Base-by-base conservation (phyloP, 1,284 basidiomycete genomes). In the Cutaneotrichosporon cyanovorans region DNA sequence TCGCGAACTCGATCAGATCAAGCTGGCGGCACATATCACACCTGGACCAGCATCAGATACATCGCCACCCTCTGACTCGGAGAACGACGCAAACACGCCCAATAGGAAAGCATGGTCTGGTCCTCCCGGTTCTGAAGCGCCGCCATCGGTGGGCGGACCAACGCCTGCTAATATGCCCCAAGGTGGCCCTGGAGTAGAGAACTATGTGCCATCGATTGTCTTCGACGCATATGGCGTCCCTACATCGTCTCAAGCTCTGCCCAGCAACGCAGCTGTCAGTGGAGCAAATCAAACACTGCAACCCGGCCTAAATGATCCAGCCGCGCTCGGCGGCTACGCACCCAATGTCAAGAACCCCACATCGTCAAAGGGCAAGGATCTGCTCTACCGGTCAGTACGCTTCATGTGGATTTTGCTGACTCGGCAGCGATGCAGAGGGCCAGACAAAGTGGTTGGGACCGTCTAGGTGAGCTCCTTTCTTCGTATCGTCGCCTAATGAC, bases 391-490 rank as follows among this genome's bases (percentile, higher is more conserved):
- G 25, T 28, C 8, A 7, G 25, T 28, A 28, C 7, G 8, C 12
- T 12, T 28, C 8, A 7, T 12, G 25, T 28, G 12, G 25, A 7
- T 25, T 18, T 16, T 11, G 28, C 35, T 28, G 25, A 57, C 25
- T 28, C 12, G 7, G 25, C 25, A 28, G 59, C 16, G 61, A 63
- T 22, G 41, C 46, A 12, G 53, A 57, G 31, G 61, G 61, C 5
- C 60, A 63, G 40, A 63, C 61, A 14, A 60, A 60, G 31, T 63
- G 55, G 53, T 54, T 63, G n/a, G 61, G 61, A 3, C 58, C 61
- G 4, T 60, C 58, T 21, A 60, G 58, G 33, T 60, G 61, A 1
- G 61, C 61, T 58, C 60, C 61, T 19, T 49, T 61, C 0, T 48
- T 61, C 5, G 61, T 61, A 30, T 47, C 52, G 1, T 54, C 59